Evolutionary conservation across 805 yeast genomes (phyloP), one percentile per base, ranked within the genome.

Genomic region (Lipomyces mesembrius): DNA sequence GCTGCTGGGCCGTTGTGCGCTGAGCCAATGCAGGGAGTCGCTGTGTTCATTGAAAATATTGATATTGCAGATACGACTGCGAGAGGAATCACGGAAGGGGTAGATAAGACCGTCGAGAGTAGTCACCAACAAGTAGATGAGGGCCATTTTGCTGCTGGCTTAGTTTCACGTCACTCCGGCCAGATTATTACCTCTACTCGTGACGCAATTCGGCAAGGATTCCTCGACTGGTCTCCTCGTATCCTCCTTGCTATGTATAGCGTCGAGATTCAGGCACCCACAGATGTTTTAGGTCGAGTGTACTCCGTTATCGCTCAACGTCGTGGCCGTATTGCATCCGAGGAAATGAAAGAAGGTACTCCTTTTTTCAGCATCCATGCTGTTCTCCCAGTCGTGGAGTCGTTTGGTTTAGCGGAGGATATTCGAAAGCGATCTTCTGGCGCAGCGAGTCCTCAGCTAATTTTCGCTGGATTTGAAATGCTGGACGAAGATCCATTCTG

Each of bases 271-370:
- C 99, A 95, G 78, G 95, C 98, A 0, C 85, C 96, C 1, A 87
- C 97, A 0, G 99, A 95, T 70, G 98, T 92, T 0, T 81, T 95
- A 61, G 99, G 99, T 55, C 92, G 91, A 76, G 98, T 95, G 0
- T 95, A 95, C 75, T 95, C 92, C 0, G 98, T 94, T 22, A 91
- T 95, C 29, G 97, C 96, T 71, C 87, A 87, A 74, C 84, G 97
- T 74, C 88, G 90, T 52, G 99, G 99, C 35, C 80, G 85, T 61
- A 90, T 95, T 64, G 84, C 89, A 1, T 85, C 92, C 3, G 99
- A 95, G 78, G 99, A 95, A 76, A 87, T 95, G 91, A 93, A 95
- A 75, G 99, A 95, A 76, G 99, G 99, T 9, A 95, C 99, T 0
- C 97, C 98, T 25, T 92, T 94, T 74, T 95, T 95, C 82, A 90